Conservation (phyloP, 176 grass and related monocot genomes). For the Zoysia pacifica region DNA sequence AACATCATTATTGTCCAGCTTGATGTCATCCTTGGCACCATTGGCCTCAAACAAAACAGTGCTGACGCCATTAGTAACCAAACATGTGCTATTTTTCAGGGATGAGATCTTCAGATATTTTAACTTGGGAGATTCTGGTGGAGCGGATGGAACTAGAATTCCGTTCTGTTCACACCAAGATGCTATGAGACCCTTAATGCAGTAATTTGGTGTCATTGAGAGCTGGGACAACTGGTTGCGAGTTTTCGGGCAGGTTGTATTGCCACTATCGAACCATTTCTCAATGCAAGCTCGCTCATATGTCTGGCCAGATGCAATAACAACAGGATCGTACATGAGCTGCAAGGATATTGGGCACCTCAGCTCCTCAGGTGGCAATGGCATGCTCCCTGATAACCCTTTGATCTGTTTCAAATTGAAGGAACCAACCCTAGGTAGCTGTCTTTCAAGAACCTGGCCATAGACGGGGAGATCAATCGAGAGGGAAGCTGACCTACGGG, state of each 20-base stretch:
- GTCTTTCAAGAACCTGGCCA: constrained; percentile 31
- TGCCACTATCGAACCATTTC: constrained; percentile 75
- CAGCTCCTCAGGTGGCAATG: constrained; percentile 74
- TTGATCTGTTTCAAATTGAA: constrained; percentile 55
- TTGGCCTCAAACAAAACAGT: constrained; percentile 36
- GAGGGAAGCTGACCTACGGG: constrained; percentile 30
- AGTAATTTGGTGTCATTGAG: constrained; percentile 75
- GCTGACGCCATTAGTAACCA: constrained; percentile 37
- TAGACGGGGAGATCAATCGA: constrained; percentile 40
- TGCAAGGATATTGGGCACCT: constrained; percentile 90
- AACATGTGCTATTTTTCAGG: constrained; percentile 37
- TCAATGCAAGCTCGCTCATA: constrained; percentile 90
- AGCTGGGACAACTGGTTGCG: constrained; percentile 65
- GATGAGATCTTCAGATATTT: constrained; percentile 58
- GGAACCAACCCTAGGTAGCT: constrained; percentile 39
- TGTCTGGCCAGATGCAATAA: constrained; percentile 85
- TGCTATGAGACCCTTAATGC: constrained; percentile 76
- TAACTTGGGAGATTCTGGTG: constrained; percentile 77
- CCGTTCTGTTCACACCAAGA: constrained; percentile 88
- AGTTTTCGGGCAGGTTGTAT: constrained; percentile 82
- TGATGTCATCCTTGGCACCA: constrained; percentile 22
- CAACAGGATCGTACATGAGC: constrained; percentile 83
- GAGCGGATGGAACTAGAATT: constrained; percentile 51
- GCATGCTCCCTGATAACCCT: constrained; percentile 70
- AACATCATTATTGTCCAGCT: constrained; percentile 15